Evolutionary conservation across 2,329 filamentous ascomycete genomes (phyloP).

Genomic region (Blastomyces parvus): DNA sequence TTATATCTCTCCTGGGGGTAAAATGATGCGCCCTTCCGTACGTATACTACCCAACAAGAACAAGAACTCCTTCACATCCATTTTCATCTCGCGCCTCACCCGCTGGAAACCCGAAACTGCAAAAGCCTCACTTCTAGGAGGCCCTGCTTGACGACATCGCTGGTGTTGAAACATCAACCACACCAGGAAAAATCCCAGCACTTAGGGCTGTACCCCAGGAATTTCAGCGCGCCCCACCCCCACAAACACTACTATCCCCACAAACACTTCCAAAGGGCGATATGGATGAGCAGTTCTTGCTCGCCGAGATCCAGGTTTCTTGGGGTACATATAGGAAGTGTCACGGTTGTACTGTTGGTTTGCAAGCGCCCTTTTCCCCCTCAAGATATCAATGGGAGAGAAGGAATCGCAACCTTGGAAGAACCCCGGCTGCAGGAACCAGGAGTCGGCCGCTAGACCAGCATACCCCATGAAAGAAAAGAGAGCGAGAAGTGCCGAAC

Average conservation of each 20-base stretch:
- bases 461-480: neutral
- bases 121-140: neutral
- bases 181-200: neutral
- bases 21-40: neutral
- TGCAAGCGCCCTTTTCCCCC: neutral
- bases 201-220: neutral
- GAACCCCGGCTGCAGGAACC: neutral
- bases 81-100: neutral
- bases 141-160: neutral
- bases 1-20: no score
- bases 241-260: neutral
- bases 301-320: neutral
- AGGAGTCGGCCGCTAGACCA: neutral
- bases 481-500: no score
- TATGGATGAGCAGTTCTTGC: neutral
- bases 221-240: neutral
- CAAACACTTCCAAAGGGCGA: neutral
- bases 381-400: neutral
- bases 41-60: neutral
- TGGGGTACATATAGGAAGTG: neutral
- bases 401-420: neutral
- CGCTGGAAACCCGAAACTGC: neutral
- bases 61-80: neutral
- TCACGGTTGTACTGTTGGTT: conserved; percentile 1
- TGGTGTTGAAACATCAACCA: neutral